These are phyloP conservation scores for Arabis alpina DNA, from an alignment of 345 rosid species.

Conservation along the genomic window DNA sequence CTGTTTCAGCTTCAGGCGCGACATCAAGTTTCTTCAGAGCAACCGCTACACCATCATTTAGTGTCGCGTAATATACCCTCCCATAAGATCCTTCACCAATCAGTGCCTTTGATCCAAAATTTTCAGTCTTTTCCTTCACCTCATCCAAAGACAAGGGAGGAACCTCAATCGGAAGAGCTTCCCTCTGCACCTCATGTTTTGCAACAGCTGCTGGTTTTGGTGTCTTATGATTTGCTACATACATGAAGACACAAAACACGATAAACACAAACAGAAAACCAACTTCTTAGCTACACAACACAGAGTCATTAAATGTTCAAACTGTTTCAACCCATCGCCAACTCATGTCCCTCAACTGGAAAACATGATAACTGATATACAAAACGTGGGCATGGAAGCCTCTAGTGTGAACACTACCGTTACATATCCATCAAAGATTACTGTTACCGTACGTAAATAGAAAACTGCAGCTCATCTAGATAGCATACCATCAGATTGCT, in stretches of 20 bases:
- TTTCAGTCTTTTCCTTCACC: slow-evolving; percentile 68
- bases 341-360: neutral
- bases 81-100: slow-evolving; percentile 97
- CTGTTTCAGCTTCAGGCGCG: slow-evolving; percentile 76
- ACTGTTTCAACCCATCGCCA: neutral
- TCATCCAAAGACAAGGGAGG: slow-evolving; percentile 65
- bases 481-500: slow-evolving; percentile 65
- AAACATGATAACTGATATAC: slow-evolving; percentile 7
- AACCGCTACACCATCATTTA: slow-evolving; percentile 64
- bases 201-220: slow-evolving; percentile 58
- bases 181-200: slow-evolving; percentile 72
- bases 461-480: slow-evolving; percentile 13
- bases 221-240: slow-evolving; percentile 45
- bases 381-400: neutral
- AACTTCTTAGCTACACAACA: slow-evolving; percentile 7
- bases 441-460: neutral
- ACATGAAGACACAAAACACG: slow-evolving; percentile 14
- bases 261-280: slow-evolving; percentile 23
- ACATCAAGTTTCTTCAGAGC: slow-evolving; percentile 87
- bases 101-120: slow-evolving; percentile 64
- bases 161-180: slow-evolving; percentile 69
- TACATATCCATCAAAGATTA: slow-evolving; percentile 4
- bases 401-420: neutral
- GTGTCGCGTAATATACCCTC: slow-evolving; percentile 75
- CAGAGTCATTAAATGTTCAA: neutral